These are phyloP conservation scores for Pseudopithomyces maydicus DNA, from an alignment of 2,329 filamentous ascomycete genomes.

Conservation along the genomic window DNA sequence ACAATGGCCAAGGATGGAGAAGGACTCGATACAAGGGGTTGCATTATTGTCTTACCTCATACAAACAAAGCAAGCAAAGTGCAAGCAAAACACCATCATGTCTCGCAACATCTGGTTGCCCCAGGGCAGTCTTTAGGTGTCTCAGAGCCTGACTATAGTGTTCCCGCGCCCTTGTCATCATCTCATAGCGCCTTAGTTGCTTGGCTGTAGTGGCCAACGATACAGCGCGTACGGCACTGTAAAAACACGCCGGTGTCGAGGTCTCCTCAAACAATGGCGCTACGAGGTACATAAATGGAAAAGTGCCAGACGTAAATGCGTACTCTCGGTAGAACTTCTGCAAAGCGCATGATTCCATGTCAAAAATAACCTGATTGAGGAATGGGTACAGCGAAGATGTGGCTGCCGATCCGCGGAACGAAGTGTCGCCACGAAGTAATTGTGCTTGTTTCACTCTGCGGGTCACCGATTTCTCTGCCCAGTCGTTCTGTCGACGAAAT, in stretches of 20 bases:
- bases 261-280: background rate
- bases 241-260: background rate
- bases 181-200: background rate
- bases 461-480: background rate
- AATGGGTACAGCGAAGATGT: background rate
- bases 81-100: constrained; percentile 3
- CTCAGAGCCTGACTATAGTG: background rate
- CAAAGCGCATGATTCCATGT: background rate
- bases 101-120: background rate
- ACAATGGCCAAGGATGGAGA: too few species aligned
- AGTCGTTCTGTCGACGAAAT: background rate
- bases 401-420: background rate
- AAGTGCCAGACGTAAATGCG: constrained; percentile 7
- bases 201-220: background rate
- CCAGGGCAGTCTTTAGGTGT: background rate
- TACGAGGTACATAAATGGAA: constrained; percentile 7
- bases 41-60: background rate
- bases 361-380: background rate
- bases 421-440: background rate
- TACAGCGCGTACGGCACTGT: constrained; percentile 1
- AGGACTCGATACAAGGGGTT: too few species aligned
- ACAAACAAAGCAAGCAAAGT: background rate
- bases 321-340: constrained; percentile 2
- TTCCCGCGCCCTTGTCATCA: background rate
- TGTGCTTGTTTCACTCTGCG: constrained; percentile 4